Conservation (phyloP, 2,329 filamentous ascomycete genomes). For the Cercospora zeina region DNA sequence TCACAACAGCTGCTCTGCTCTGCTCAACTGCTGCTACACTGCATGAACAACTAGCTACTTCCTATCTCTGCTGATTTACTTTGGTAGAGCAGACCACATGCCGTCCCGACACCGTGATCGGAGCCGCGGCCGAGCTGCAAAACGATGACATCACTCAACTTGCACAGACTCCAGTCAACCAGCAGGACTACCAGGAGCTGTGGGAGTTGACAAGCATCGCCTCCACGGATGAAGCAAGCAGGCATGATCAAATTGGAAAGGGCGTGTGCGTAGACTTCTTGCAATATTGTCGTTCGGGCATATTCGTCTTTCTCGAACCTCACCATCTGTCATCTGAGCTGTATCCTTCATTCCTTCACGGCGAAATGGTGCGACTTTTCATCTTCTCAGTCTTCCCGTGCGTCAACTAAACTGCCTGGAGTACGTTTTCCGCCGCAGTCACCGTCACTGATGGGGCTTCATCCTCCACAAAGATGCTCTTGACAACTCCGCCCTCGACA, state of each 20-base stretch:
- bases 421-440: constrained; percentile 30
- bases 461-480: constrained; percentile 34
- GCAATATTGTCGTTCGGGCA: background rate
- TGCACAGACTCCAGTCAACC: too few relatives aligned
- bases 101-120: too few relatives aligned
- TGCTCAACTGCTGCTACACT: background rate
- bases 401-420: constrained; percentile 24
- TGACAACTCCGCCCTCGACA: constrained; percentile 29
- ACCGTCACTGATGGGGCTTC: constrained; percentile 33
- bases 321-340: background rate
- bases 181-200: too few relatives aligned
- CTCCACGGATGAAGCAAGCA: background rate
- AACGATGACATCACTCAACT: too few relatives aligned
- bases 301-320: background rate
- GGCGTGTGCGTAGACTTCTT: background rate
- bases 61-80: background rate
- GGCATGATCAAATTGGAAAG: background rate
- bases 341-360: background rate
- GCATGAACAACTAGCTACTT: background rate
- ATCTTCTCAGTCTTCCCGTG: background rate
- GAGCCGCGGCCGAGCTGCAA: too few relatives aligned
- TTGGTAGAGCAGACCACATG: background rate
- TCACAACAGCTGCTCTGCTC: background rate
- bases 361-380: background rate
- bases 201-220: too few relatives aligned